These are phyloP conservation scores for Beta vulgaris DNA, from an alignment of 148 eudicot genomes.

Conservation along the genomic window DNA sequence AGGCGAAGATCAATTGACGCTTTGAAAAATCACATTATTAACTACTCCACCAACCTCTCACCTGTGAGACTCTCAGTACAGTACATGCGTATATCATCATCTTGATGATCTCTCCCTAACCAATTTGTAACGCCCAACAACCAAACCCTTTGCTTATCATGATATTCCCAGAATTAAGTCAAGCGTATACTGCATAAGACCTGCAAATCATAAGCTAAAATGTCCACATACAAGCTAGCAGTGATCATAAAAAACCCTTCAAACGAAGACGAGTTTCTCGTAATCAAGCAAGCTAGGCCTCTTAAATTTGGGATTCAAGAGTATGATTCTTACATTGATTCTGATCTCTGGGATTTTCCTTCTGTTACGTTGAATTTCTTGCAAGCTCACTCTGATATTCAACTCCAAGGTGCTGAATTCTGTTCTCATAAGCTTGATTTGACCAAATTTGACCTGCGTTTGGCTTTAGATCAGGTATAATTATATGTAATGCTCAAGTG, in stretches of 20 bases:
- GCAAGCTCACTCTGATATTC: slow-evolving; percentile 29
- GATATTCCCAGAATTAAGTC: not conserved
- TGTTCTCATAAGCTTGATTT: slow-evolving; percentile 39
- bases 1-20: too few relatives aligned
- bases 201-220: slow-evolving; percentile 5
- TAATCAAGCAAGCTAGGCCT: slow-evolving; percentile 59
- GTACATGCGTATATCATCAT: too few relatives aligned
- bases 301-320: slow-evolving; percentile 60
- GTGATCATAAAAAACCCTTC: slow-evolving; percentile 47
- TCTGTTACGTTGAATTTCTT: slow-evolving; percentile 34
- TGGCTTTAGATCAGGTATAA: slow-evolving; percentile 56
- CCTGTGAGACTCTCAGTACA: too few relatives aligned
- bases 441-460: slow-evolving; percentile 46
- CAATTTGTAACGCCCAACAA: not conserved
- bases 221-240: slow-evolving; percentile 50
- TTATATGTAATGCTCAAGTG: too few relatives aligned
- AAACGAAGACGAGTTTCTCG: slow-evolving; percentile 45
- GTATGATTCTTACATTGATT: slow-evolving; percentile 74
- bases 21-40: too few relatives aligned
- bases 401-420: slow-evolving; percentile 43
- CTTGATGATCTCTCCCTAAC: not conserved
- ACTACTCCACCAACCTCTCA: too few relatives aligned
- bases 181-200: not conserved
- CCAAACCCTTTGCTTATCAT: not conserved
- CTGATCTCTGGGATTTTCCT: slow-evolving; percentile 85